phyloP scores from a whole-genome alignment of 805 yeast genomes.

The Diddensiella transvaalensis region DNA sequence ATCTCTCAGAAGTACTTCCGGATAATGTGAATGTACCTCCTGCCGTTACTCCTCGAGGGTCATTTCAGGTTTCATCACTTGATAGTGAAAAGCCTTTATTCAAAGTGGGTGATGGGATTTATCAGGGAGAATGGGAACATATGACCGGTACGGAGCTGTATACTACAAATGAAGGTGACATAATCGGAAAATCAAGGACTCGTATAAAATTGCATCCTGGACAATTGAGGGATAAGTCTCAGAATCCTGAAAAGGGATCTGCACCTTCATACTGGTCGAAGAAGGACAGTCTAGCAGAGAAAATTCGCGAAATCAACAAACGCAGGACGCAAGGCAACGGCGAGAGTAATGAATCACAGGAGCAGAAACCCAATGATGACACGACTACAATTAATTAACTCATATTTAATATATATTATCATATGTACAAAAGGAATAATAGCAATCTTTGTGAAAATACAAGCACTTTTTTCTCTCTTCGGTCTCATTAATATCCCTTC shows the following conservation, averaged over 20 bases:
- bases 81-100: conserved; percentile 53
- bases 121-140: conserved; percentile 71
- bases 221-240: conserved; percentile 9
- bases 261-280: conserved; percentile 2
- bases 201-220: conserved; percentile 26
- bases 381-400: neutral
- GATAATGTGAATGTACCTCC: conserved; percentile 10
- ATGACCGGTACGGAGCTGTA: conserved; percentile 73
- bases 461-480: too few species aligned
- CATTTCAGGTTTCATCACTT: conserved; percentile 55
- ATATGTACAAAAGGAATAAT: too few species aligned
- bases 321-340: neutral
- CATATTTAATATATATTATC: too few species aligned
- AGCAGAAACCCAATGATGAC: neutral
- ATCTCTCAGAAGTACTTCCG: conserved; percentile 33
- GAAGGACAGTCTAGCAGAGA: conserved; percentile 10
- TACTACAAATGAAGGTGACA: conserved; percentile 29
- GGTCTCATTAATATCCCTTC: conserved; percentile 26
- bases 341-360: conserved; percentile 1
- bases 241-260: conserved; percentile 2
- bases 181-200: conserved; percentile 26
- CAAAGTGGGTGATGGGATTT: conserved; percentile 55
- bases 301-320: conserved; percentile 12
- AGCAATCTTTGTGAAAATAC: too few species aligned
- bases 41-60: conserved; percentile 37